Conservation (phyloP, 2,329 filamentous ascomycete genomes). For the Myriosclerotinia scirpicola region DNA sequence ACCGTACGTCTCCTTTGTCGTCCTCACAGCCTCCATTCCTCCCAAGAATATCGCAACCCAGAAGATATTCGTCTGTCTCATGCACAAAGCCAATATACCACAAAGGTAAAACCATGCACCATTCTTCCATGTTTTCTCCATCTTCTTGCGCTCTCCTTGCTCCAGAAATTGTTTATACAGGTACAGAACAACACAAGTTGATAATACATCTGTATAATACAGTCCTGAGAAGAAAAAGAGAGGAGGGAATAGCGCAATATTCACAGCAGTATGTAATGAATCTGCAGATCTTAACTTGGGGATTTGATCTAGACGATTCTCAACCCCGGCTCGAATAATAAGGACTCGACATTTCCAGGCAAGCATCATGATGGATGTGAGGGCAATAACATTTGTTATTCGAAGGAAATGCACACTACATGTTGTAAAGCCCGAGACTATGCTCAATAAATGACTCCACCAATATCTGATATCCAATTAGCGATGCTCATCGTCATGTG, state of each 20-base stretch:
- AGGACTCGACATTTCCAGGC: conserved; percentile 34
- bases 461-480: conserved; percentile 31
- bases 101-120: conserved; percentile 46
- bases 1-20: conserved; percentile 44
- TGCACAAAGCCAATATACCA: conserved; percentile 67
- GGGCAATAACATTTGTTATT: conserved; percentile 49
- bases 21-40: conserved; percentile 56
- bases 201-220: conserved; percentile 92
- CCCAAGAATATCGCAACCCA: conserved; percentile 84
- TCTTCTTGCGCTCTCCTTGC: conserved; percentile 31
- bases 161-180: conserved; percentile 61
- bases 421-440: conserved; percentile 40
- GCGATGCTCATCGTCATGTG: not conserved
- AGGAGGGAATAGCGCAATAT: conserved; percentile 81
- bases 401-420: conserved; percentile 50
- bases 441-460: conserved; percentile 50
- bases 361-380: conserved; percentile 45
- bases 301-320: conserved; percentile 13
- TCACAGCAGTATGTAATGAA: conserved; percentile 62
- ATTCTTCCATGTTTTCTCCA: not conserved
- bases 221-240: conserved; percentile 95
- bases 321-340: conserved; percentile 24
- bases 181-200: conserved; percentile 71
- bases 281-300: conserved; percentile 20
- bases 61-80: conserved; percentile 95